A percentile compares a stretch with the other conserved stretches of the same genome.
Conservation (phyloP, 2,329 filamentous ascomycete species). For the Alternaria metachromatica region DNA sequence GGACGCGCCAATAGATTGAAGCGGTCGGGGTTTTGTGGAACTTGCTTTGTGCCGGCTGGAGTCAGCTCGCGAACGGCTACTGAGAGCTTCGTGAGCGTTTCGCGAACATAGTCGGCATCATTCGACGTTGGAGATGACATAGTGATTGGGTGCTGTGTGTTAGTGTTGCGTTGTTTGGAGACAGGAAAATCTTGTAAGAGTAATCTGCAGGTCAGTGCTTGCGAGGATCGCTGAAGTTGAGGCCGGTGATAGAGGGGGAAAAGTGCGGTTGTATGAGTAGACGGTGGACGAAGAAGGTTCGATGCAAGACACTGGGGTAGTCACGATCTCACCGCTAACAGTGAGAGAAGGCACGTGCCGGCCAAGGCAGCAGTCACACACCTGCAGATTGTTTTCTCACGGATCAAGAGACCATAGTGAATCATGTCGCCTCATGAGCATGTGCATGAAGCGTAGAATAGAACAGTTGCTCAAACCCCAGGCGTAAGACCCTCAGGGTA, state of each 20-base stretch:
- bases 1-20: constrained; percentile 31
- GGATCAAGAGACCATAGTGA: not conserved
- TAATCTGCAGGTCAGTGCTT: not conserved
- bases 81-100: constrained; percentile 16
- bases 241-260: not conserved
- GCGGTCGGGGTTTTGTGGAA: constrained; percentile 14
- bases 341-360: constrained; percentile 1
- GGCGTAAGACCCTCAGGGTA: not conserved
- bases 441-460: not conserved
- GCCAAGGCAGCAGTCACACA: not conserved
- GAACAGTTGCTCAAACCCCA: not conserved
- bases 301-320: not conserved
- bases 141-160: not conserved
- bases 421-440: not conserved
- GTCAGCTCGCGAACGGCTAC: constrained; percentile 27
- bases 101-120: constrained; percentile 3
- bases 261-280: not conserved
- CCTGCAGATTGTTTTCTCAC: not conserved
- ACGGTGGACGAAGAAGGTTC: not conserved
- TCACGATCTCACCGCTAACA: not conserved
- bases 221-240: not conserved
- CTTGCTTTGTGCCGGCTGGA: constrained; percentile 14
- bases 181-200: not conserved
- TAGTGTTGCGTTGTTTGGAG: not conserved
- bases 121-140: constrained; percentile 8